These are phyloP conservation scores for Podaxis sp. DNA, from an alignment of 768 basidiomycete species.

Conservation along the genomic window DNA sequence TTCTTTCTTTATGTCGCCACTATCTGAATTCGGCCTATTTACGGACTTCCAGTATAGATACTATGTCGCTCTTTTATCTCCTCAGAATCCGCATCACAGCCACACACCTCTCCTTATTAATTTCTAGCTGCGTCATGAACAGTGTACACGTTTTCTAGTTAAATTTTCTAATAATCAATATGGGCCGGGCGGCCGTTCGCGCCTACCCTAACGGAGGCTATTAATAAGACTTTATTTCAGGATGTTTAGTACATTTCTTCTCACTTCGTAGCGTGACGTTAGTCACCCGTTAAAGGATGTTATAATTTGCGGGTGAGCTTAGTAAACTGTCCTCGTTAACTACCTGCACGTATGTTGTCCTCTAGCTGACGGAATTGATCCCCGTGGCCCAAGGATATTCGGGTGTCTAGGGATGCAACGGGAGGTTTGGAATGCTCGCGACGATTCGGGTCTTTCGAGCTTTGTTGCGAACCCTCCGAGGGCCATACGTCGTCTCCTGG, in stretches of 20 bases:
- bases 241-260: neutral
- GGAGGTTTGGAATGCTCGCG: neutral
- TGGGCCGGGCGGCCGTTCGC: neutral
- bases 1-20: neutral
- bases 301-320: too few species aligned
- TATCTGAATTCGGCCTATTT: neutral
- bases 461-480: neutral
- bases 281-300: neutral
- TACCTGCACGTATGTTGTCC: too few species aligned
- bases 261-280: too few species aligned
- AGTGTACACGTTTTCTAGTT: neutral
- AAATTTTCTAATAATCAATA: neutral
- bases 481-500: neutral
- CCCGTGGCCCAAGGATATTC: neutral
- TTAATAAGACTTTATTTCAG: neutral
- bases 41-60: neutral
- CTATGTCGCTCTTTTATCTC: slow-evolving; percentile 2
- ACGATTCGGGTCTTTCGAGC: neutral
- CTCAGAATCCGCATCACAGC: neutral
- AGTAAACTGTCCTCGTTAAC: too few species aligned
- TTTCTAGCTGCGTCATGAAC: neutral
- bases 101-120: neutral
- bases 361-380: too few species aligned
- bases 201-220: neutral
- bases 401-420: neutral